Percentiles rank a stretch among this genome's conserved stretches.
These are phyloP conservation scores for Flaveria linearis DNA, from an alignment of 129 eudicot species.

Conservation along the genomic window DNA sequence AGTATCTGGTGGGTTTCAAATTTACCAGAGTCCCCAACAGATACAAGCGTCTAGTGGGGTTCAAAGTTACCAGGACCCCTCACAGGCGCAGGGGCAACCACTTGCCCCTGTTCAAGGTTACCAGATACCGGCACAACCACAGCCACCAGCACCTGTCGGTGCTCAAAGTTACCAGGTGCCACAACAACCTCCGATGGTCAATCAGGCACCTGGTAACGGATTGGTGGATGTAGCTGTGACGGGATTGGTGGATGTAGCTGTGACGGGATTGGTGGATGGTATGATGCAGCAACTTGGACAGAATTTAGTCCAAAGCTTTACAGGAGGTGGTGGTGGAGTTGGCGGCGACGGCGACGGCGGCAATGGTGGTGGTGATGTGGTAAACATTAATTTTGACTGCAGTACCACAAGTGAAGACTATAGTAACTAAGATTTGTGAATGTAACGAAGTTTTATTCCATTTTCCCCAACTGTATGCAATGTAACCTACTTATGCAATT, in stretches of 20 bases:
- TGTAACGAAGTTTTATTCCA: slow-evolving; percentile 1
- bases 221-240: slow-evolving; percentile 31
- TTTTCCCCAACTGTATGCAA: slow-evolving; percentile 13
- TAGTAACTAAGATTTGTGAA: slow-evolving; percentile 5
- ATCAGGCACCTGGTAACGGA: neutral
- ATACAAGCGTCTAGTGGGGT: neutral
- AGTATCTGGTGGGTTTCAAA: slow-evolving; percentile 12
- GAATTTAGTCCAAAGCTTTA: slow-evolving; percentile 38
- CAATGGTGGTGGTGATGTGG: neutral
- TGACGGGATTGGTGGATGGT: slow-evolving; percentile 60
- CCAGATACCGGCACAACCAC: neutral
- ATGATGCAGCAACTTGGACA: slow-evolving; percentile 56
- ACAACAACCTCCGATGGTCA: neutral
- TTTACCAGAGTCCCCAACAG: neutral
- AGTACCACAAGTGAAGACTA: neutral
- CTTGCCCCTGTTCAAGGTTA: neutral
- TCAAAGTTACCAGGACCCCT: slow-evolving; percentile 18
- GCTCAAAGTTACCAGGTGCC: neutral
- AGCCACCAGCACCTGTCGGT: neutral
- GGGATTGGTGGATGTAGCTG: slow-evolving; percentile 50
- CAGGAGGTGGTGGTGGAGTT: slow-evolving; percentile 26
- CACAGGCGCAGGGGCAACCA: neutral
- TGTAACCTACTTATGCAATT: slow-evolving; percentile 4
- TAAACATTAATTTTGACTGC: slow-evolving; percentile 1
- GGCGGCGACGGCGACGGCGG: neutral